Conservation (phyloP, 306 rosid species). For the Sesbania bispinosa region DNA sequence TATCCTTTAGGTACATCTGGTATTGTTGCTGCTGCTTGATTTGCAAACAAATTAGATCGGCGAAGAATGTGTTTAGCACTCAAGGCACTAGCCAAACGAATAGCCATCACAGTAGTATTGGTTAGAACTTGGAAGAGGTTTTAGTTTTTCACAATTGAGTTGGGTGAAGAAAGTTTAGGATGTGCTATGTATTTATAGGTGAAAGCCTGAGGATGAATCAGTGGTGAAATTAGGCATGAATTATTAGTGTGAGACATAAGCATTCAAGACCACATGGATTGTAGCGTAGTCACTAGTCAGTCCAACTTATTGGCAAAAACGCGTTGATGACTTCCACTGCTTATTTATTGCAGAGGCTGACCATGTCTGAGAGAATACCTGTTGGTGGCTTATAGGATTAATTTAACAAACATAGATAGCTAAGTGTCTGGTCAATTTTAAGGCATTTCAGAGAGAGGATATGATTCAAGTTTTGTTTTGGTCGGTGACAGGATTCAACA, state of each 20-base stretch:
- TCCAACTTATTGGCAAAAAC: constrained; percentile 15
- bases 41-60: constrained; percentile 22
- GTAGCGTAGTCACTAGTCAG: constrained; percentile 25
- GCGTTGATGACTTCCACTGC: neutral
- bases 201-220: neutral
- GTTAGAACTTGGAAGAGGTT: neutral
- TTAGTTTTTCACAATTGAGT: neutral
- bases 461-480: neutral
- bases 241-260: neutral
- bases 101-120: constrained; percentile 5
- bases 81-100: constrained; percentile 29
- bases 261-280: constrained; percentile 28
- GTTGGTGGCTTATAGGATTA: neutral
- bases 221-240: constrained; percentile 20
- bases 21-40: constrained; percentile 13
- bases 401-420: neutral
- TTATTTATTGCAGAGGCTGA: neutral
- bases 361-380: neutral
- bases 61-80: constrained; percentile 40
- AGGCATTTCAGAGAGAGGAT: neutral
- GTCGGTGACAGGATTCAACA: neutral
- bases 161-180: neutral
- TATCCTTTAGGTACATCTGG: constrained; percentile 44
- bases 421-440: neutral
- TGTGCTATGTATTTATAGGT: constrained; percentile 26